Conservation (phyloP, 2,329 filamentous ascomycete genomes). For the Cytospora piceae region DNA sequence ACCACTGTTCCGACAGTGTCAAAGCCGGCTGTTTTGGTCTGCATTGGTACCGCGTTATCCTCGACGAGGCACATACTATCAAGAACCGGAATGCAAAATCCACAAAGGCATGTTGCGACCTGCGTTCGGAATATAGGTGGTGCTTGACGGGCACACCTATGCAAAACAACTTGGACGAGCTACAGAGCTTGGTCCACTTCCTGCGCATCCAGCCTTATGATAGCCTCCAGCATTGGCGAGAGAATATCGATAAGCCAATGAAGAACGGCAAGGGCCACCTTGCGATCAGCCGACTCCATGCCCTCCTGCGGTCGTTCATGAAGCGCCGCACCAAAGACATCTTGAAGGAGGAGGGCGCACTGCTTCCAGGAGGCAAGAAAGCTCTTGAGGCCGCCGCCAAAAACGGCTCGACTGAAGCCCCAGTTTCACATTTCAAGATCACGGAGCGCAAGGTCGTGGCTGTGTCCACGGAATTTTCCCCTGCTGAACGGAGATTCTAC, state of each 20-base stretch:
- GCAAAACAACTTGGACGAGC: slow-evolving; percentile 96
- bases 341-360: slow-evolving; percentile 82
- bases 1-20: slow-evolving; percentile 64
- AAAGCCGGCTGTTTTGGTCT: slow-evolving; percentile 87
- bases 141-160: slow-evolving; percentile 95
- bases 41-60: slow-evolving; percentile 92
- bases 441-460: slow-evolving; percentile 88
- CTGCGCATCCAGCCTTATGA: slow-evolving; percentile 90
- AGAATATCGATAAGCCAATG: slow-evolving; percentile 86
- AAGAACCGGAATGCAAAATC: slow-evolving; percentile 97
- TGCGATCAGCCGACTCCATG: slow-evolving; percentile 83
- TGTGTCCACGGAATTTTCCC: slow-evolving; percentile 76
- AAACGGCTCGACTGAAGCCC: slow-evolving; percentile 51
- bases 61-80: slow-evolving; percentile 97
- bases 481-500: slow-evolving; percentile 84
- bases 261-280: slow-evolving; percentile 88
- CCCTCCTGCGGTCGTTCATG: slow-evolving; percentile 91
- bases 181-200: slow-evolving; percentile 93
- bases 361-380: slow-evolving; percentile 74
- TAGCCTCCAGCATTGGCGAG: slow-evolving; percentile 84
- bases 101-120: slow-evolving; percentile 86
- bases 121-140: slow-evolving; percentile 89
- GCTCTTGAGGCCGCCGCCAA: slow-evolving; percentile 47
- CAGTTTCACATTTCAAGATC: slow-evolving; percentile 79
- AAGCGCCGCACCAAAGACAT: slow-evolving; percentile 98